phyloP scores from a whole-genome alignment of 2,329 filamentous ascomycete species.

The Bipolaris gigantea region DNA sequence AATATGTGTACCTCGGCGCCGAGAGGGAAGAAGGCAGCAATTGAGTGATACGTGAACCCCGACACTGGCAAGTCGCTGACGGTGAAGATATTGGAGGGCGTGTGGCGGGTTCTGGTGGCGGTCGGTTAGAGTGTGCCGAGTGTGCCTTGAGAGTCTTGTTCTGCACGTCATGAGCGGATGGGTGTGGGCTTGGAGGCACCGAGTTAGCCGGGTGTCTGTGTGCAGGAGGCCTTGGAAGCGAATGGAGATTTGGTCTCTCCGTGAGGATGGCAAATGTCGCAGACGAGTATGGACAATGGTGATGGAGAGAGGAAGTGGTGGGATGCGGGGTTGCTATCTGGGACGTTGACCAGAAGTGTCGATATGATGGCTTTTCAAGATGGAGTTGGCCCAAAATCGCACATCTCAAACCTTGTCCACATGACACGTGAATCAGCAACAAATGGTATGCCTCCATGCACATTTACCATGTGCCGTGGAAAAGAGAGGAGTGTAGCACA shows the following conservation, averaged over 20 bases:
- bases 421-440: neutral
- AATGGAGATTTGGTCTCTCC: neutral
- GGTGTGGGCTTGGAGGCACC: constrained; percentile 12
- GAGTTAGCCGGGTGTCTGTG: constrained; percentile 23
- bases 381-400: neutral
- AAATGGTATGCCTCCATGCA: neutral
- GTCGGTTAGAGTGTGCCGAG: constrained; percentile 7
- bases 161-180: constrained; percentile 27
- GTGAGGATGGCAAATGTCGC: neutral
- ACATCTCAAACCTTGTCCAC: neutral
- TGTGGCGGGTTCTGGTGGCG: constrained; percentile 11
- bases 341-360: neutral
- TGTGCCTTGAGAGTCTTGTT: constrained; percentile 16
- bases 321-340: neutral
- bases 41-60: neutral
- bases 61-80: constrained; percentile 15
- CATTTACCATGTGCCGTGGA: neutral
- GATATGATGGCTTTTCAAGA: neutral
- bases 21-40: neutral
- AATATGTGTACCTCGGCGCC: neutral
- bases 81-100: constrained; percentile 8
- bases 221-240: constrained; percentile 22
- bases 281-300: neutral
- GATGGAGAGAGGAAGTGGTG: neutral
- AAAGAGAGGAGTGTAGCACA: constrained; percentile 11